These are phyloP conservation scores for Calocera viscosa DNA, from an alignment of 768 basidiomycete genomes.

Conservation along the genomic window DNA sequence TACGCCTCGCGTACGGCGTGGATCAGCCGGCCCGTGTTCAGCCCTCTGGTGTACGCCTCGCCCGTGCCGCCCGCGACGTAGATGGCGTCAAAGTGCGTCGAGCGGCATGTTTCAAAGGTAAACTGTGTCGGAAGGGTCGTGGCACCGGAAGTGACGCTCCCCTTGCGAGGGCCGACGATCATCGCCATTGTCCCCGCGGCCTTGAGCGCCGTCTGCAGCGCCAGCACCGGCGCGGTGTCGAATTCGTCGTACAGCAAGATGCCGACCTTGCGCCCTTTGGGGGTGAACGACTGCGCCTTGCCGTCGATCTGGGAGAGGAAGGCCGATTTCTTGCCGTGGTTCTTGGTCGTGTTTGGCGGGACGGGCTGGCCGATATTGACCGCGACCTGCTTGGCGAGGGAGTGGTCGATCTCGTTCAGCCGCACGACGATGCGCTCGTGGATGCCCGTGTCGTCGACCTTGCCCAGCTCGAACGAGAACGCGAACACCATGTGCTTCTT, in stretches of 20 bases:
- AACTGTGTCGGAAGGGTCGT: constrained; percentile 39
- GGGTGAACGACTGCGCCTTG: constrained; percentile 41
- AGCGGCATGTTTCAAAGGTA: constrained; percentile 68
- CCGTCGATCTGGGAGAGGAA: constrained; percentile 51
- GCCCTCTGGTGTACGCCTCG: constrained; percentile 41
- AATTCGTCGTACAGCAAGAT: constrained; percentile 68
- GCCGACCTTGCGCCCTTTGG: constrained; percentile 50
- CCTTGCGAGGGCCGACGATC: constrained; percentile 49
- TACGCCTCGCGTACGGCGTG: constrained; percentile 79
- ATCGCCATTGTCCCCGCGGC: constrained; percentile 46
- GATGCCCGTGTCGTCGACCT: constrained; percentile 64
- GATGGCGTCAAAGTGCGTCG: constrained; percentile 73
- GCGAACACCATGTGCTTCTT: constrained; percentile 58
- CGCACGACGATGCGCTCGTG: constrained; percentile 54
- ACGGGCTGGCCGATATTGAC: constrained; percentile 44
- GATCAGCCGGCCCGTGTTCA: constrained; percentile 57
- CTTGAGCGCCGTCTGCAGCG: constrained; percentile 42
- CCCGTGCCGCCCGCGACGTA: constrained; percentile 56
- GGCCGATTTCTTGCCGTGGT: constrained; percentile 45
- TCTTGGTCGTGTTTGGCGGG: constrained; percentile 40
- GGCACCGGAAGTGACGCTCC: constrained; percentile 38
- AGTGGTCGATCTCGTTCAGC: constrained; percentile 59
- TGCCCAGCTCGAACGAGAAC: constrained; percentile 70
- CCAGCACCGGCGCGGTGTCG: constrained; percentile 45
- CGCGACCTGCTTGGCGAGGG: constrained; percentile 59